Conservation (phyloP, 768 basidiomycete genomes). For the Boletus vermiculosoides region DNA sequence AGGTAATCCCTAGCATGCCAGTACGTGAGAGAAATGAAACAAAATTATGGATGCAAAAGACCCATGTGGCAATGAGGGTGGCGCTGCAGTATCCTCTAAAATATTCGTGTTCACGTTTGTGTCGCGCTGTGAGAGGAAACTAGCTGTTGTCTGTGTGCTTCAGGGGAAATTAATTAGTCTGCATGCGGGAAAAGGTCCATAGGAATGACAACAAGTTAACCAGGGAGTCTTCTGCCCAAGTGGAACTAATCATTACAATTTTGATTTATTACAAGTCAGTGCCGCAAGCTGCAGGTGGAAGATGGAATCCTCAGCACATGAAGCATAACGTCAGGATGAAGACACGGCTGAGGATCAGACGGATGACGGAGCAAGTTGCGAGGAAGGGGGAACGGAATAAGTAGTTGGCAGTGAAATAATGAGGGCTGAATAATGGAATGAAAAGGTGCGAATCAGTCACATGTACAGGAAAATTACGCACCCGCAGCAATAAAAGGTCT, state of each 20-base stretch:
- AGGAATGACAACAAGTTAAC: conserved; percentile 2
- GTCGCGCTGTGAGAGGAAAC: conserved; percentile 14
- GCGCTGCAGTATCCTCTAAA: conserved; percentile 1
- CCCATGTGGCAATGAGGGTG: not conserved
- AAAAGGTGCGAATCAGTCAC: conserved; percentile 2
- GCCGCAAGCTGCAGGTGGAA: conserved; percentile 3
- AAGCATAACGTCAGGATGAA: conserved; percentile 6
- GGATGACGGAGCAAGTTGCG: not conserved
- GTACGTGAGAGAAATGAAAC: conserved; percentile 21
- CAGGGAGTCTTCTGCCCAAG: not conserved
- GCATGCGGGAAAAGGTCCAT: not conserved
- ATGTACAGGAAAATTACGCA: conserved; percentile 3
- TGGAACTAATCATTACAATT: conserved; percentile 3
- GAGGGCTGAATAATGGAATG: not conserved
- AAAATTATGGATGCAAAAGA: conserved; percentile 1
- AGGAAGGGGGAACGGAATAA: not conserved
- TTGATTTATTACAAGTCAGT: conserved; percentile 3
- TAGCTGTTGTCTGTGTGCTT: not conserved
- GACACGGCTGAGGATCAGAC: conserved; percentile 1
- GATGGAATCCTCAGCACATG: conserved; percentile 6
- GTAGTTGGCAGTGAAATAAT: not conserved
- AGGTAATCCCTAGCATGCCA: conserved; percentile 13
- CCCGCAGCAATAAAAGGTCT: conserved; percentile 1
- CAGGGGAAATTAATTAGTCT: not conserved
- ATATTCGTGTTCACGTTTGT: conserved; percentile 6